phyloP scores from a whole-genome alignment of 129 eudicot genomes.

The Saposhnikovia divaricata region DNA sequence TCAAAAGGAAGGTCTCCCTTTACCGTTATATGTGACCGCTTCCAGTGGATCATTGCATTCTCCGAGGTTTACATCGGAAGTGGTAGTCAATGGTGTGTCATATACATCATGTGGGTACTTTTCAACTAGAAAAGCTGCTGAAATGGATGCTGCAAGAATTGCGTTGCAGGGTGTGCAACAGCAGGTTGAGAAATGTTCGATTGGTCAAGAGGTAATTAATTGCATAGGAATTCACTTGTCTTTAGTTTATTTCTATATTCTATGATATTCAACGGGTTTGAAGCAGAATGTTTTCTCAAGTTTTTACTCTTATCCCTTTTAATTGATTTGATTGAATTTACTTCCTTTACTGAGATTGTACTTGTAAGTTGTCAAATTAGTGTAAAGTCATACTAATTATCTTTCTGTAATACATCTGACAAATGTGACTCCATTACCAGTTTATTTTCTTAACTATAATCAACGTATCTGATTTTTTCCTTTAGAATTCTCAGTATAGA shows the following conservation, averaged over 20 bases:
- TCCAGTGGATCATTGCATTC: constrained; percentile 37
- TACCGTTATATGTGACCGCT: constrained; percentile 32
- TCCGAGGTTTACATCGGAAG: constrained; percentile 32
- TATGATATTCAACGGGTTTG: background rate
- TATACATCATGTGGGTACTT: constrained; percentile 29
- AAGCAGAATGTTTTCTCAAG: too few species aligned
- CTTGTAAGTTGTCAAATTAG: background rate
- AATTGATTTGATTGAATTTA: background rate
- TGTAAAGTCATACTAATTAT: too few species aligned
- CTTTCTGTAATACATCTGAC: too few species aligned
- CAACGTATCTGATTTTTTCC: background rate
- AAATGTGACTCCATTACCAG: background rate
- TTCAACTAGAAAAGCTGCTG: constrained; percentile 31
- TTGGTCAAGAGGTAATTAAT: constrained; percentile 34
- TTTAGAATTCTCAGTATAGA: background rate
- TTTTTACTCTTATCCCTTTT: too few species aligned
- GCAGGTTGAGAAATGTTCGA: constrained; percentile 26
- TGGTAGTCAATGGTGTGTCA: constrained; percentile 32
- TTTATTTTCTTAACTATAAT: too few species aligned
- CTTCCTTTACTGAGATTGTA: background rate
- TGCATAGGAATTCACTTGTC: background rate
- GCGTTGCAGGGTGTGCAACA: constrained; percentile 30
- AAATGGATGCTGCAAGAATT: constrained; percentile 38
- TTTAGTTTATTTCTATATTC: background rate
- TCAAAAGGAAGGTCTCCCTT: constrained; percentile 25